Evolutionary conservation across 495 filamentous ascomycete species (phyloP), one percentile per base, ranked within the genome.

Genomic region (Ramalina peruviana): DNA sequence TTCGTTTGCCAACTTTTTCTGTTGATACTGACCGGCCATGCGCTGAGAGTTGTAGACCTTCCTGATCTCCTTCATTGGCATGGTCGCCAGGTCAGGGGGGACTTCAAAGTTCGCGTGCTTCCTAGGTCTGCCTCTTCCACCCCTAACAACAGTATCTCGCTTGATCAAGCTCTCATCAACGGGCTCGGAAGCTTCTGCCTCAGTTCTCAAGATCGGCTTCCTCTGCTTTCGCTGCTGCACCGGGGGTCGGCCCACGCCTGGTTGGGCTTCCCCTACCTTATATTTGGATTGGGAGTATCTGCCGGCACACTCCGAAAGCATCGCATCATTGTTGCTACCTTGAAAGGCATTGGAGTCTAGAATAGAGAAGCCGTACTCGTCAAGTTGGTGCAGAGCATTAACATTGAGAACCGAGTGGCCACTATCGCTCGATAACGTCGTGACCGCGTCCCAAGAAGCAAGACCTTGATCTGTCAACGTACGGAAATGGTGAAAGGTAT

Each of bases 401-500:
- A 67, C 57, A 15, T 64, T 60, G 10, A 66, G 67, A 40, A 26
- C 50, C 19, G 39, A 61, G 26, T 39, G 36, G 20, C 54, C 63
- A 26, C 64, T 63, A 42, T 67, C 70, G n/a, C 63, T 58, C 5
- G 40, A 41, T 26, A 63, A 52, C 33, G 66, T 68, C 48, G 68
- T 67, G 17, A 82, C 79, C 3, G 76, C 74, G 54, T 82, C 78
- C 72, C 78, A 83, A 13, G 62, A 62, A 6, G 74, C 62, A 37
- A 71, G 55, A 5, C 77, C 78, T 23, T 60, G 60, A 25, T 80
- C 70, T 13, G 83, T 79, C 11, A 80, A 63, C 48, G 72, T 69
- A 21, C 72, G 59, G 52, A 80, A 84, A 52, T 77, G 74, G 4
- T 56, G 61, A 27, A 66, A 69, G 2, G 77, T 70, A 43, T 79